Percentiles rank a stretch among this genome's conserved stretches.
Conservation (phyloP, 257 asterid genomes). For the Nicotiana knightiana region DNA sequence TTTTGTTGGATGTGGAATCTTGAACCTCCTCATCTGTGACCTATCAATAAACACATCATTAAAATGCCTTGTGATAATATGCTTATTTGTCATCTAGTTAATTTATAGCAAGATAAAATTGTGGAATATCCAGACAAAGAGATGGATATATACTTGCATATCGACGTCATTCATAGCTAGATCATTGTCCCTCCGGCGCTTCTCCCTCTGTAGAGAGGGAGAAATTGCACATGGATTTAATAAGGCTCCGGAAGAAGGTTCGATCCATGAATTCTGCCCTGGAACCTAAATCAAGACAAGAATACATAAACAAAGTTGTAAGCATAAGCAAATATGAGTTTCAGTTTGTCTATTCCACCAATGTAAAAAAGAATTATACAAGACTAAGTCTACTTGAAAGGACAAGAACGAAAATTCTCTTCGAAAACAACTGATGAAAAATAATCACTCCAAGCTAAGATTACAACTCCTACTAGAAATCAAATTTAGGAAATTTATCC, state of each 20-base stretch:
- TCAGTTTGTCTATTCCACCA: neutral
- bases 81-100: neutral
- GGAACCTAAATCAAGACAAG: conserved; percentile 49
- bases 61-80: neutral
- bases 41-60: conserved; percentile 7
- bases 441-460: neutral
- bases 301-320: neutral
- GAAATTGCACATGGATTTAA: conserved; percentile 15
- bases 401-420: neutral
- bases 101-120: neutral
- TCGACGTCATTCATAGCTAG: conserved; percentile 41
- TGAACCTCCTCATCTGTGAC: conserved; percentile 45
- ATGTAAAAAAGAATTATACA: neutral
- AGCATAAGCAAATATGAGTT: neutral
- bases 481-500: neutral
- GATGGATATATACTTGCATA: conserved; percentile 36
- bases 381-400: neutral
- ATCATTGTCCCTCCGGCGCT: conserved; percentile 73
- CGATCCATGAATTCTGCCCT: conserved; percentile 79
- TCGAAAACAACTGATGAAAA: neutral
- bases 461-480: neutral
- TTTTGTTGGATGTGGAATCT: conserved; percentile 54
- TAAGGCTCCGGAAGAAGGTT: conserved; percentile 33
- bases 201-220: conserved; percentile 49
- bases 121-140: neutral